phyloP scores from a whole-genome alignment of 352 stramenopile species.

The Phytopythium kandeliae region DNA sequence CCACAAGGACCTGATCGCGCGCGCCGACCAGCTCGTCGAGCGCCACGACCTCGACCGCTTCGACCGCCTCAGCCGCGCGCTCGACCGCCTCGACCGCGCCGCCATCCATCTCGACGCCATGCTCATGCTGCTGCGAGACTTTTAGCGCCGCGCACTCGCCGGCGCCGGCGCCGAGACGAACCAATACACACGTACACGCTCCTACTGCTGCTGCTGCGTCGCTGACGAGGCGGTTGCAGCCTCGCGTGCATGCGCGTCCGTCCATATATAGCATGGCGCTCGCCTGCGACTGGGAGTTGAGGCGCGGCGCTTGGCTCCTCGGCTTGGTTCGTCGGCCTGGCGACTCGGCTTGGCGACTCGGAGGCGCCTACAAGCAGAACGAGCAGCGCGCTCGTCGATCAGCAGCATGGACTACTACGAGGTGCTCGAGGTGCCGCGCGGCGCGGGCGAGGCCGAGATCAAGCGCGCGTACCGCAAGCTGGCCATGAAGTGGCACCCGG shows the following conservation, averaged over 20 bases:
- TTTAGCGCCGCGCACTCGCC: too few relatives aligned
- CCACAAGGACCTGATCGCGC: slow-evolving; percentile 86
- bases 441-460: slow-evolving; percentile 83
- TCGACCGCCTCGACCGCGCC: slow-evolving; percentile 79
- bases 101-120: slow-evolving; percentile 82
- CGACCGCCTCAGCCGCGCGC: slow-evolving; percentile 76
- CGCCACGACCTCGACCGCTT: slow-evolving; percentile 83
- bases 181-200: slow-evolving; percentile 3
- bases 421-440: slow-evolving; percentile 79
- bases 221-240: too few relatives aligned
- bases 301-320: too few relatives aligned
- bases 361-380: too few relatives aligned
- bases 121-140: slow-evolving; percentile 87
- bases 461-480: slow-evolving; percentile 94
- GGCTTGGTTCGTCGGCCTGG: too few relatives aligned
- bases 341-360: too few relatives aligned
- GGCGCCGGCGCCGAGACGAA: too few relatives aligned
- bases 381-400: too few relatives aligned
- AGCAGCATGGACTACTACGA: slow-evolving; percentile 89
- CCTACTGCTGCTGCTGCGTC: too few relatives aligned
- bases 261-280: slow-evolving; percentile 3
- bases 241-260: neutral
- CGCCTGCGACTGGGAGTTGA: too few relatives aligned
- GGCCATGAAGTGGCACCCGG: slow-evolving; percentile 93
- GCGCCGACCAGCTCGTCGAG: slow-evolving; percentile 84